Percentiles rank a stretch among this genome's conserved stretches.
Evolutionary conservation across 805 yeast genomes (phyloP).

Genomic region (Wickerhamomyces tratensis): DNA sequence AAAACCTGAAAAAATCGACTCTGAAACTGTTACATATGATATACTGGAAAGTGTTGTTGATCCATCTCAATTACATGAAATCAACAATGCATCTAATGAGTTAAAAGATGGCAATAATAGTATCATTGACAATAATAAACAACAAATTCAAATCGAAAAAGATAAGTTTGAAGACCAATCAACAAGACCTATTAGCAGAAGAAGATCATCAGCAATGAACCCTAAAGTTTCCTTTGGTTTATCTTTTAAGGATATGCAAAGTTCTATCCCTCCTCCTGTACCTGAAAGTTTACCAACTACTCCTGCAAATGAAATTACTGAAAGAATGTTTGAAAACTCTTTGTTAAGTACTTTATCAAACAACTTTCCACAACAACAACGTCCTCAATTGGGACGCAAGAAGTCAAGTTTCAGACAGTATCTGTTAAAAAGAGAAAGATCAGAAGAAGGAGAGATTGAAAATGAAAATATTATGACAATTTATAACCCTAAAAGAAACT

Average conservation of each 20-base stretch:
- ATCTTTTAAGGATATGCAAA: constrained; percentile 3
- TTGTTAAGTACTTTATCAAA: background rate
- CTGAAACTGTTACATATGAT: no score
- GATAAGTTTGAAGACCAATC: no score
- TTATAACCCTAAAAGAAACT: constrained; percentile 32
- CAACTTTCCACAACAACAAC: constrained; percentile 1
- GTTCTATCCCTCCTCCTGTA: constrained; percentile 24
- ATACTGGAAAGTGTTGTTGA: no score
- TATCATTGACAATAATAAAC: no score
- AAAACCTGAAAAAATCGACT: no score
- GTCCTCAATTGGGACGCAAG: constrained; percentile 3
- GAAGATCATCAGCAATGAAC: constrained; percentile 4
- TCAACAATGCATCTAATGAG: no score
- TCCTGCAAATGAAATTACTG: constrained; percentile 25
- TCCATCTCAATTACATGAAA: no score
- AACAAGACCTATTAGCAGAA: constrained; percentile 1
- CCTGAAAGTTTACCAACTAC: constrained; percentile 33
- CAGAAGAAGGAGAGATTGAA: background rate
- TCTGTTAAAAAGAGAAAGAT: background rate
- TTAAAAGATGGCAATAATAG: no score
- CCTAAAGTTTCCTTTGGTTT: constrained; percentile 3
- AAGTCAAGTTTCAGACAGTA: background rate
- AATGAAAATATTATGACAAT: constrained; percentile 25
- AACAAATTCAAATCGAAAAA: no score
- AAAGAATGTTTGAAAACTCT: constrained; percentile 7